Base-by-base conservation (phyloP, 176 grass and related monocot genomes). In the Leersia perrieri region DNA sequence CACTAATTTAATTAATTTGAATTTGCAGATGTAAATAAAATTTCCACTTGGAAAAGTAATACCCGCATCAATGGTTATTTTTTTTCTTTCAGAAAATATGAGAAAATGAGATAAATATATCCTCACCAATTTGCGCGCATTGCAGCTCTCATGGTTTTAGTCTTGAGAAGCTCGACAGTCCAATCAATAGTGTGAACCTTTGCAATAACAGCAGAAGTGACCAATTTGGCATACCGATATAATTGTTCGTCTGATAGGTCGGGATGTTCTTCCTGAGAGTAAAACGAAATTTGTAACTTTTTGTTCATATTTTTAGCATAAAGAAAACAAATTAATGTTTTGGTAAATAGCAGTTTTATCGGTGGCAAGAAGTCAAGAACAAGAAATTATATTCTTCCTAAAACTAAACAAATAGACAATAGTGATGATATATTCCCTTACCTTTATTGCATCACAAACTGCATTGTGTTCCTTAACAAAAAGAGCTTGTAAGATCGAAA, bases 101-200 rank as follows among this genome's bases (percentile, higher is more conserved):
- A 76, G 3, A 76, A 74, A 84, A 68, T 76, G 61, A 84, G 29
- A 84, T 76, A 76, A 84, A 84, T 53, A 61, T 18, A 51, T 83
- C 20, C 34, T 42, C 68, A 91, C 89, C 89, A 91, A 71, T 91
- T 91, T 76, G 66, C 33, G 7, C 76, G 89, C 89, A 88, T 88
- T 70, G 16, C 85, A 4, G 68, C 57, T 45, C 77, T 82, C 85
- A 92, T 6, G 27, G 82, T 92, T 47, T 85, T 77, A 34, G 90
- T 92, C 66, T 92, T 92, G 26, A 92, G 86, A 53, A 92, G 90
- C 68, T 86, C 82, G 0, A 92, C 86, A 25, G 90, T 92, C 90
- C 90, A 92, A 60, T 92, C 90, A 74, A 92, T 92, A 71, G 90
- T 92, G 85, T 92, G 86, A 63, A 92, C 68, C 64, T 92, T 92